Evolutionary conservation across 139 green algal genomes (phyloP).

Genomic region (Chlorella sp.): DNA sequence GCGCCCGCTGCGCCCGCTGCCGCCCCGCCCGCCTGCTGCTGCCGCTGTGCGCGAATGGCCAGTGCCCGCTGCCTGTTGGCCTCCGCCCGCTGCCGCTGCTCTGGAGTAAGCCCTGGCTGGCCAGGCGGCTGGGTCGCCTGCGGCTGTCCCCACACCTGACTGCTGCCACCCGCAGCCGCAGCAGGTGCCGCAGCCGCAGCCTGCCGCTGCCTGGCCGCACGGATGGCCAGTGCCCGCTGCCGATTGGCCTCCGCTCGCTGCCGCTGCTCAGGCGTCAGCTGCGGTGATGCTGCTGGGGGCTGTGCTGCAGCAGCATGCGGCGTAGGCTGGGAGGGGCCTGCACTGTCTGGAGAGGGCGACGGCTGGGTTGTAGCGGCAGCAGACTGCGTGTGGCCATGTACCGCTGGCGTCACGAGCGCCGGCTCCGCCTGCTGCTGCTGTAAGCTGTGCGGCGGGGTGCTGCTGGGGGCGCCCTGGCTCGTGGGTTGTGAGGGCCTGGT

Average conservation of each 20-base stretch:
- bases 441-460: too few species aligned
- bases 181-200: not conserved
- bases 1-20: not conserved
- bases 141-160: not conserved
- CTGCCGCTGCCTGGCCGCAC: not conserved
- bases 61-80: slow-evolving; percentile 18
- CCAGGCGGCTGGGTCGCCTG: not conserved
- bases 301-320: too few species aligned
- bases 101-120: not conserved
- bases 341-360: too few species aligned
- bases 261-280: slow-evolving; percentile 12
- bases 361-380: too few species aligned
- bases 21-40: not conserved
- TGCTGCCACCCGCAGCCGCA: not conserved
- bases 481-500: too few species aligned
- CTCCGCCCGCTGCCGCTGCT: slow-evolving; percentile 1
- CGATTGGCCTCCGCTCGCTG: slow-evolving; percentile 25
- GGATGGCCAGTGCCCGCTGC: slow-evolving; percentile 19
- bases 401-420: too few species aligned
- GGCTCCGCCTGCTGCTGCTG: too few species aligned
- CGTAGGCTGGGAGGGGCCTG: too few species aligned
- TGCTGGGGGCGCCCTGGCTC: too few species aligned
- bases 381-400: too few species aligned
- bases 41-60: slow-evolving; percentile 5
- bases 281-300: not conserved